Base-by-base conservation (phyloP, 495 filamentous ascomycete species). In the Xylaria venustula region DNA sequence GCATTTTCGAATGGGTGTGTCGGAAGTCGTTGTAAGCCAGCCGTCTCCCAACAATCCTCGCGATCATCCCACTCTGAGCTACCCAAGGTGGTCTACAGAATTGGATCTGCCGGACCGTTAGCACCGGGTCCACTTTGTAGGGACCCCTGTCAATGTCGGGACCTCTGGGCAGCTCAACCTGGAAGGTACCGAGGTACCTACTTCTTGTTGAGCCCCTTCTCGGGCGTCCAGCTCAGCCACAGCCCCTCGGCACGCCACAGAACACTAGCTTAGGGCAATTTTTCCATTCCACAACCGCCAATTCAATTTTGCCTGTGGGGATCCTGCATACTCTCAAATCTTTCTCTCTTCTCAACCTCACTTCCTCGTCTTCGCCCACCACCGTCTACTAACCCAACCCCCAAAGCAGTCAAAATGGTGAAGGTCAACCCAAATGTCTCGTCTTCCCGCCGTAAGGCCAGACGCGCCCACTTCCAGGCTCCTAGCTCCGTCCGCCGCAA, bases 401-500 rank as follows among this genome's bases (percentile, higher is more conserved):
- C 34, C 34, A 19, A 40, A 60, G 8, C 50, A 61, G 50, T 41
- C 50, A 50, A 54, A 49, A 61, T 47, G 49, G 53, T 60, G 58
- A 60, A 60, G 58, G 28, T 37, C 58, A 60, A 34, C 58, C 40
- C 58, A 48, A 60, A 60, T 15, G 73, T 92, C 74, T 79, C 86
- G 79, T 91, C 89, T 78, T 96, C 91, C 72, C 88, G 94, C 80
- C 86, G 93, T 77, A 99, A 99, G 89, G 91, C 90, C 77, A 90
- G 94, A 81, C 95, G 95, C 85, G 91, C 90, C 66, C 93, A 99
- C 84, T 98, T 96, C 88, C 78, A 78, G 64, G 94, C 94, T 62
- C 92, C 92, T 51, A 96, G 91, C 74, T 89, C 87, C 81, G 86
- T 90, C 72, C 93, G 95, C 76, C 89, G 94, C 70, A 82, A 88